Conservation (phyloP, 2,329 filamentous ascomycete species). For the Sarocladium strictum region DNA sequence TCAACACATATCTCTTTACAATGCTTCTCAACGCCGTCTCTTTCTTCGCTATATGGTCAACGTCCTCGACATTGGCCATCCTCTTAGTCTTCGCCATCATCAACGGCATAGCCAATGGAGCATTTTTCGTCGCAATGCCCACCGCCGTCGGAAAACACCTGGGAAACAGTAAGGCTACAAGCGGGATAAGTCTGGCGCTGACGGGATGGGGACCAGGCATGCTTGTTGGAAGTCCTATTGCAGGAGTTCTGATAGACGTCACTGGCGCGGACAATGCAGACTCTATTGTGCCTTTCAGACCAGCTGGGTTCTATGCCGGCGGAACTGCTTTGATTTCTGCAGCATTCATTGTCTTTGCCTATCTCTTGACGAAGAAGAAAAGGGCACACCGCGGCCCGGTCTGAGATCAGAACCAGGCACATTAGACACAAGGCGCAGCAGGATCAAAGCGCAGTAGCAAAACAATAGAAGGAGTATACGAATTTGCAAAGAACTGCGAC, state of each 20-base stretch:
- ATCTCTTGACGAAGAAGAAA: not conserved
- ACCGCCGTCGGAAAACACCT: slow-evolving; percentile 56
- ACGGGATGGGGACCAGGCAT: slow-evolving; percentile 54
- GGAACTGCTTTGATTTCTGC: slow-evolving; percentile 42
- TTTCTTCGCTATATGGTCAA: slow-evolving; percentile 56
- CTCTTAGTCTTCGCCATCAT: slow-evolving; percentile 51
- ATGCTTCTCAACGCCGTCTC: slow-evolving; percentile 48
- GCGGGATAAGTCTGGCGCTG: slow-evolving; percentile 56
- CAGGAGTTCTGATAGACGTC: slow-evolving; percentile 51
- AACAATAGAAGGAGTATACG: too few species aligned
- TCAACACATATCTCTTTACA: slow-evolving; percentile 48
- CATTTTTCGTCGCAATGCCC: slow-evolving; percentile 59
- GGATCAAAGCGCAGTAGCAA: too few species aligned
- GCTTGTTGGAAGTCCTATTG: slow-evolving; percentile 54
- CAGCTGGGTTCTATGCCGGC: slow-evolving; percentile 57
- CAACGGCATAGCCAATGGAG: slow-evolving; percentile 55
- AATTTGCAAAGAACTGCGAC: too few species aligned
- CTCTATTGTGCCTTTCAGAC: slow-evolving; percentile 44
- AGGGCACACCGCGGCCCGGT: too few species aligned
- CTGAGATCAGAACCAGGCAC: too few species aligned
- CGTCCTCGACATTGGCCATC: slow-evolving; percentile 45
- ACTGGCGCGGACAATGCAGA: slow-evolving; percentile 43
- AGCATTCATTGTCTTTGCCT: slow-evolving; percentile 31
- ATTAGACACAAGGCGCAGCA: too few species aligned
- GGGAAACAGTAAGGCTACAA: slow-evolving; percentile 45